Percentiles rank a stretch among this genome's conserved stretches.
These are phyloP conservation scores for Ephemerocybe angulata DNA, from an alignment of 768 basidiomycete genomes.

Conservation along the genomic window DNA sequence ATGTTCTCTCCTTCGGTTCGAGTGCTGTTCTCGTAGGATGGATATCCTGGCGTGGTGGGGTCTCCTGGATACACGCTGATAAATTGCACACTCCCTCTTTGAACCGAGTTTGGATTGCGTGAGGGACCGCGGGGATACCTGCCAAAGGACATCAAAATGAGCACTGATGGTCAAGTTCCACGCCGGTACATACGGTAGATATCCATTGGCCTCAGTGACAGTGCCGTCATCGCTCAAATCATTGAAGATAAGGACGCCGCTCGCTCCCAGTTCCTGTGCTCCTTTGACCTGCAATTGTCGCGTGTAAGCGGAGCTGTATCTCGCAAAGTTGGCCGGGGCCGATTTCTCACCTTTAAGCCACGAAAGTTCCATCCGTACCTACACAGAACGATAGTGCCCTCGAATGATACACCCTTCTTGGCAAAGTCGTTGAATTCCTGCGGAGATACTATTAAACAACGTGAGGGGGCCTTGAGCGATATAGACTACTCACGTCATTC, in stretches of 20 bases:
- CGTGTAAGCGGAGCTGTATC: neutral
- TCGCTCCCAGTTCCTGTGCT: slow-evolving; percentile 77
- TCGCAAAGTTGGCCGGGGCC: neutral
- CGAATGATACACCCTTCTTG: slow-evolving; percentile 51
- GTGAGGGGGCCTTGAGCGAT: neutral
- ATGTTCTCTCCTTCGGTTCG: slow-evolving; percentile 59
- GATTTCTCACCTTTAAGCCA: slow-evolving; percentile 65
- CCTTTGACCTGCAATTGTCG: slow-evolving; percentile 55
- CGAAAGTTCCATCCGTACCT: slow-evolving; percentile 78
- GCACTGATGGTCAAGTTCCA: neutral
- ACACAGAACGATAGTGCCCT: slow-evolving; percentile 70
- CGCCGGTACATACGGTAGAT: slow-evolving; percentile 33
- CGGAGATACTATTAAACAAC: neutral
- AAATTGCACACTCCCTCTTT: slow-evolving; percentile 79
- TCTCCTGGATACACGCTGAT: slow-evolving; percentile 67
- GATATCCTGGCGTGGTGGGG: slow-evolving; percentile 83
- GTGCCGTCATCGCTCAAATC: slow-evolving; percentile 82
- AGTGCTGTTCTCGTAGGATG: slow-evolving; percentile 80
- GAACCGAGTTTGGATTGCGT: slow-evolving; percentile 75
- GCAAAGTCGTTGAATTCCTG: slow-evolving; percentile 53
- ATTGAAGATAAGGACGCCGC: slow-evolving; percentile 73
- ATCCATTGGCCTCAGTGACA: slow-evolving; percentile 72
- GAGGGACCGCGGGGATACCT: slow-evolving; percentile 82
- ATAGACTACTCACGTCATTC: slow-evolving; percentile 40
- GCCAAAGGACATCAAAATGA: neutral